These are phyloP conservation scores for Sugiyamaella chiloensis DNA, from an alignment of 805 yeast species.

Conservation along the genomic window DNA sequence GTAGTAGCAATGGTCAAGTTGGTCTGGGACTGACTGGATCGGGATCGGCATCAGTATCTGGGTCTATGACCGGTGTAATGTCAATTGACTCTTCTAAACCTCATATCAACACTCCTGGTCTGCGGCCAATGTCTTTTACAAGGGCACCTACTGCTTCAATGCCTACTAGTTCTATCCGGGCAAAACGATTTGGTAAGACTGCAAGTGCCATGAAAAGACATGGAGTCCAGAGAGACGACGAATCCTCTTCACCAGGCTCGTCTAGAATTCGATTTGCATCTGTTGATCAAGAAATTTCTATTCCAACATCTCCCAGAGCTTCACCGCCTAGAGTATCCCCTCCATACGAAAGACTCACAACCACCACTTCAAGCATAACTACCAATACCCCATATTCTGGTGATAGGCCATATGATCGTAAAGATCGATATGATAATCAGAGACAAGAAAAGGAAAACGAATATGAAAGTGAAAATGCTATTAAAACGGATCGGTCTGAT, in stretches of 20 bases:
- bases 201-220: not conserved
- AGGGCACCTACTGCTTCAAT: conserved; percentile 13
- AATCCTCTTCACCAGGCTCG: not conserved
- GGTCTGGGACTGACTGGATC: not conserved
- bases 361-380: too few species aligned
- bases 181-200: conserved; percentile 14
- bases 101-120: not conserved
- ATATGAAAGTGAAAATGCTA: too few species aligned
- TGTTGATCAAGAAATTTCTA: conserved; percentile 13
- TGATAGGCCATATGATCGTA: too few species aligned
- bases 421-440: too few species aligned
- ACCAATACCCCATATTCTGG: too few species aligned
- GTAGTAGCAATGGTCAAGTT: too few species aligned
- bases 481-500: too few species aligned
- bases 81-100: not conserved
- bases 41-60: not conserved
- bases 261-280: conserved; percentile 15
- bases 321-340: not conserved
- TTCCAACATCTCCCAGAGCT: not conserved
- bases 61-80: not conserved
- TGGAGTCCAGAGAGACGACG: not conserved
- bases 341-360: too few species aligned
- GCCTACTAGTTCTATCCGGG: conserved; percentile 10
- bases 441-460: too few species aligned
- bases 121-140: conserved; percentile 6